Evolutionary conservation across 1,284 basidiomycete species (phyloP).

Genomic region (Melampsora larici-populina): DNA sequence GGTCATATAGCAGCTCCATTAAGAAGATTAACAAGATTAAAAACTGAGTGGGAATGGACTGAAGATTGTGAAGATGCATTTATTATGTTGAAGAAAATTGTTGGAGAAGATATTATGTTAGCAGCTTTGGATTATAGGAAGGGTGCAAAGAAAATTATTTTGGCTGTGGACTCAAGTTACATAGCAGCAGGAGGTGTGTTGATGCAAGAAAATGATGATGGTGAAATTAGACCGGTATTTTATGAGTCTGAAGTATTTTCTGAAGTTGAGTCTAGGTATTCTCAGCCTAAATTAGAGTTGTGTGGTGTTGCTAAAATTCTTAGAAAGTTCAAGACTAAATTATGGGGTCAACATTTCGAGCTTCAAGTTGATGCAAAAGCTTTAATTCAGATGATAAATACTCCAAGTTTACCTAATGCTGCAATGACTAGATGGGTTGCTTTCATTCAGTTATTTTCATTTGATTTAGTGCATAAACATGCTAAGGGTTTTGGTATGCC

Average conservation of each 20-base stretch:
- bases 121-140: neutral
- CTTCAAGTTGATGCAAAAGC: conserved; percentile 27
- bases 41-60: conserved; percentile 13
- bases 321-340: conserved; percentile 10
- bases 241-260: conserved; percentile 13
- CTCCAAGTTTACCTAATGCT: no score
- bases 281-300: conserved; percentile 32
- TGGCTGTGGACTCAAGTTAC: conserved; percentile 26
- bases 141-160: neutral
- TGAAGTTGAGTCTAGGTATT: conserved; percentile 19
- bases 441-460: conserved; percentile 18
- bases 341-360: no score
- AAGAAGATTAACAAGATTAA: conserved; percentile 9
- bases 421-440: no score
- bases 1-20: neutral
- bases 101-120: conserved; percentile 15
- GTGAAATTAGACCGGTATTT: neutral
- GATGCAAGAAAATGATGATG: conserved; percentile 17
- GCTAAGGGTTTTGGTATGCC: conserved; percentile 22
- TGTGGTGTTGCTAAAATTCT: conserved; percentile 31
- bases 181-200: conserved; percentile 9
- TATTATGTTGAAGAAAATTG: neutral
- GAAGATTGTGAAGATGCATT: no score
- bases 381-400: conserved; percentile 25
- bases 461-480: no score